Base-by-base conservation (phyloP, 371 early-diverging fungal species). In the Cokeromyces recurvatus region DNA sequence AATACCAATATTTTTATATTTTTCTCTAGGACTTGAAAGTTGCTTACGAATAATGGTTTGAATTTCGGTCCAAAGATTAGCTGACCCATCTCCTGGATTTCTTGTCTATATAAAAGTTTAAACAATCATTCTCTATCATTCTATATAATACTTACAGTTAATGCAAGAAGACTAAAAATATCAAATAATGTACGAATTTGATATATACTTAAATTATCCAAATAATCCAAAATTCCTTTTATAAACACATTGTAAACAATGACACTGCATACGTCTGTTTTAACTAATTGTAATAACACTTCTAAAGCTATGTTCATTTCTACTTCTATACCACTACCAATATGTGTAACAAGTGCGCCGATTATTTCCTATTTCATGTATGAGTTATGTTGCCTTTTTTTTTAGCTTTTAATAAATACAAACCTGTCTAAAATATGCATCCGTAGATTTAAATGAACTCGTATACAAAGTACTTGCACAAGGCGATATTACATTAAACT, bases 21-120 rank as follows among this genome's bases (percentile, higher is more conserved):
- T 77, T 29, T 82, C 79, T n/a, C 69, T 46, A 15, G 80, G 79
- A 44, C 82, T 87, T 1, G 89, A 77, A n/a, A 92, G 72, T 49
- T 90, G 91, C 47, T 92, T 92, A 46, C 90, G 60, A 43, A 91
- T 80, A 25, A 85, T 68, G 35, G 89, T 90, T 32, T 85, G 75
- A 16, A 92, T 67, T 19, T 92, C 92, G 4, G 77, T 68, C 57
- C 79, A 68, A 6, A 87, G 62, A 23, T 55, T 62, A 11, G 52
- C 51, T 24, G 59, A 59, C 3, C 59, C 55, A 35, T 59, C 59
- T 38, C 43, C 43, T 14, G 38, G 14, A 27, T 44, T 54, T 16
- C 50, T 51, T 10, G 55, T 59, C 58, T 58, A 32, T 27, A 7
- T 37, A n/a, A 10, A 24, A 5, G n/a, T 12, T 34, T 51, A n/a